Evolutionary conservation across 768 basidiomycete species (phyloP).

Genomic region (Leucocoprinus birnbaumii): DNA sequence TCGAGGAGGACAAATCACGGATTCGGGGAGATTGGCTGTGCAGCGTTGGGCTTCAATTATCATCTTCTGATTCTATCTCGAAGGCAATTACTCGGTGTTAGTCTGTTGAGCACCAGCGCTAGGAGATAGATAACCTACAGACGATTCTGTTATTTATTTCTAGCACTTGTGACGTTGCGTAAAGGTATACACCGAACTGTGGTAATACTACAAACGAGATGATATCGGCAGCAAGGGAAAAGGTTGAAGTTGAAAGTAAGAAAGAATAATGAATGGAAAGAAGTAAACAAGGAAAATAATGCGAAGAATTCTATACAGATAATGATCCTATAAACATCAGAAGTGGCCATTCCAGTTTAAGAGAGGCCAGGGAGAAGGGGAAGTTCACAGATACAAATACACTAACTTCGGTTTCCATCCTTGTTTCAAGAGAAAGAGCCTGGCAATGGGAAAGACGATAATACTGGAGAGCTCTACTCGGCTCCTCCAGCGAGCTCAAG

Average conservation of each 20-base stretch:
- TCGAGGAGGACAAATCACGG: no score
- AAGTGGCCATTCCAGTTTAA: background rate
- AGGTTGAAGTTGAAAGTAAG: background rate
- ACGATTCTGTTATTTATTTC: no score
- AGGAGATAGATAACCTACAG: no score
- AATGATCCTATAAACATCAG: background rate
- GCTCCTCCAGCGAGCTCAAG: constrained; percentile 81
- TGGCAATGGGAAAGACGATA: no score
- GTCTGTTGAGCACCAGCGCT: no score
- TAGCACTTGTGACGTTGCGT: no score
- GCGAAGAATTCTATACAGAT: background rate
- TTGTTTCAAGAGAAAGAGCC: background rate
- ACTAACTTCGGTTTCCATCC: background rate
- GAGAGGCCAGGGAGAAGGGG: background rate
- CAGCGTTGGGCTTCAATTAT: no score
- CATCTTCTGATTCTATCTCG: no score
- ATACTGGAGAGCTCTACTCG: constrained; percentile 18
- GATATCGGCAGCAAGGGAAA: background rate
- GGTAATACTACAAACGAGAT: background rate
- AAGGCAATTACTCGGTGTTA: no score
- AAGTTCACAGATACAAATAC: constrained; percentile 5
- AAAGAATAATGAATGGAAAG: background rate
- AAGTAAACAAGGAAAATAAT: background rate
- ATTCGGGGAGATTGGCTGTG: no score
- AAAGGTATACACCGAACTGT: no score